Base-by-base conservation (phyloP, 1,284 basidiomycete genomes). In the Ceraceosorus guamensis region DNA sequence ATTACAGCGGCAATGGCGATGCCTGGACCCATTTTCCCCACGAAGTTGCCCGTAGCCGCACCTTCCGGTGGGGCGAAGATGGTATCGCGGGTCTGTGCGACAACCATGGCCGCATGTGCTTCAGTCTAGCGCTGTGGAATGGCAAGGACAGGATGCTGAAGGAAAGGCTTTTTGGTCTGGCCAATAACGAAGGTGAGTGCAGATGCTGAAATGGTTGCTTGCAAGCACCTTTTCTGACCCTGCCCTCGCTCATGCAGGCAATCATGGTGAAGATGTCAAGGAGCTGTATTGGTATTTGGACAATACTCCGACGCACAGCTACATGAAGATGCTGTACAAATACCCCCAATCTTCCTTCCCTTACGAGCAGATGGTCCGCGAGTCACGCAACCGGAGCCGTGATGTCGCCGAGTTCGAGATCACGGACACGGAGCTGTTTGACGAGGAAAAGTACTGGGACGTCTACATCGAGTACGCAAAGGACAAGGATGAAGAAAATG, bases 281-380 rank as follows among this genome's bases (percentile, higher is more conserved):
- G 93, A 98, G 76, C 80, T 97, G 33, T 97, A 97, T 78, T 98
- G 92, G 77, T 97, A 98, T 78, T 84, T 98, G 65, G 93, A 97
- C 78, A 95, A 89, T 52, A 95, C 93, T 0, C 93, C 93, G 18
- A 96, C 92, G 0, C 93, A 98, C 77, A 93, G 90, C 34, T 98
- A 97, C 83, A 97, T 97, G 93, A 98, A 97, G 79, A 93, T 88
- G 78, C 80, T 96, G 59, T 96, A 96, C 85, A 97, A 97, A 78
- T 97, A 97, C 71, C 92, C 93, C 13, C 93, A 98, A 78, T 81
- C 84, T 64, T 81, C 82, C 47, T 98, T 84, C 78, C 93, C 93
- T 0, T 98, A 98, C 79, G 90, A 96, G 75, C 83, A 95, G 66
- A 84, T 98, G 53, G 87, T 92, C 13, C 80, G 82, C 52, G 91